Base-by-base conservation (phyloP, 2,329 filamentous ascomycete genomes). In the Helotiales sp. region DNA sequence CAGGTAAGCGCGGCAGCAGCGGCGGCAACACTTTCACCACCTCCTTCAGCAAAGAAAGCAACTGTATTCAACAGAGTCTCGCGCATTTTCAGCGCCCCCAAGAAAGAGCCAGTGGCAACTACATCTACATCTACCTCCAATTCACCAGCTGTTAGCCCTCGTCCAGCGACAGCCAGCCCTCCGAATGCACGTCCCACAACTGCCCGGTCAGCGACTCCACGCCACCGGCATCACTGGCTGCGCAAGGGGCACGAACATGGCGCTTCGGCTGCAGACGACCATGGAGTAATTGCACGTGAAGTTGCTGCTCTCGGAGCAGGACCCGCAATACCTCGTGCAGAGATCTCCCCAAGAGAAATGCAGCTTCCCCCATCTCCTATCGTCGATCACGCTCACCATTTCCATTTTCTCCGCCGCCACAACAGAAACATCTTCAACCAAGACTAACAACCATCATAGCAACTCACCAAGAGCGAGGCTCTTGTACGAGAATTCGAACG, bases 1-100 rank as follows among this genome's bases (percentile, higher is more conserved):
- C 80, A 85, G 79, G 84, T 86, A 72, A 81, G 82, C 54, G 46
- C 40, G 31, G 31, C 22, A 36, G 7, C 46, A 8, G 12, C 12
- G 31, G 2, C 19, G 4, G 3, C 7, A 4, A 7, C 13, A 19
- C 46, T 15, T 31, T 2, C 46, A 19, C 46, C 46, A 9, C 4
- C 46, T 19, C 31, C 9, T 9, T 9, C 31, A 9, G 29, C 25
- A 25, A 48, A 31, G 17, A 31, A 31, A n/a, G 9, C 15, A 3
- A 47, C 25, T 8, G 33, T 47, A 9, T 27, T 34, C n/a, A 13
- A 24, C 30, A 33, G 52, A 17, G 8, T 36, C 17, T 54, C 38
- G 7, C 27, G 25, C 47, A 24, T 53, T 33, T 48, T 10, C 25
- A 33, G 27, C n/a, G n/a, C n/a, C n/a, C 25, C 24, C 24, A 53